These are phyloP conservation scores for Collybia mongolica DNA, from an alignment of 768 basidiomycete genomes.

Conservation along the genomic window DNA sequence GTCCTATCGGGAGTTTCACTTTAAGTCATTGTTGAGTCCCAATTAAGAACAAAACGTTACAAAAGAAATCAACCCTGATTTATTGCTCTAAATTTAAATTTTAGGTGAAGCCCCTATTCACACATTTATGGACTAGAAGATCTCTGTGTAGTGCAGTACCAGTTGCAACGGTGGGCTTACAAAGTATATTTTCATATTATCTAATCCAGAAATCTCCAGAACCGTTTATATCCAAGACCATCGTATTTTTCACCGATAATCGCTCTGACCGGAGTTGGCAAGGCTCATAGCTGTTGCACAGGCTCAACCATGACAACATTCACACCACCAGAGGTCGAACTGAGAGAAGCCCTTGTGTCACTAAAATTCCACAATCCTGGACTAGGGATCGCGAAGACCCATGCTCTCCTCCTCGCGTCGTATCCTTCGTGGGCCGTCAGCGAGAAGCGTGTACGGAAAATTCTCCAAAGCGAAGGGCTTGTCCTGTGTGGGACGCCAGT, in stretches of 20 bases:
- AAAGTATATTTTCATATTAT: too few species aligned
- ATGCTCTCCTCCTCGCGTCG: constrained; percentile 54
- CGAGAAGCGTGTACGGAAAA: constrained; percentile 78
- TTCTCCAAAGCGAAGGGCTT: constrained; percentile 61
- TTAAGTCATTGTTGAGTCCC: too few species aligned
- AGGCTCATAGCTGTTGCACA: neutral
- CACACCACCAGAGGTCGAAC: constrained; percentile 62
- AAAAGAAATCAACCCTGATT: too few species aligned
- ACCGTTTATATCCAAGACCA: too few species aligned
- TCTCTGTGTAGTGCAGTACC: too few species aligned
- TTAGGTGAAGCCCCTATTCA: neutral
- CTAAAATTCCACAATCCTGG: constrained; percentile 59
- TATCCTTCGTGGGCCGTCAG: constrained; percentile 77
- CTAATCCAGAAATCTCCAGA: too few species aligned
- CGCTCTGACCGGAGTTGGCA: too few species aligned
- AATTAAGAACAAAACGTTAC: too few species aligned
- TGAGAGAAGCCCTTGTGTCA: constrained; percentile 50
- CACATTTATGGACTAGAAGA: too few species aligned
- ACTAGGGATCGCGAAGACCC: constrained; percentile 72
- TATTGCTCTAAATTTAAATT: neutral
- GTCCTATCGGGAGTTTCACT: too few species aligned
- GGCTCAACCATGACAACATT: constrained; percentile 15
- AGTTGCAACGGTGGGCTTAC: too few species aligned
- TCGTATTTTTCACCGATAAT: too few species aligned
- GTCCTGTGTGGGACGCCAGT: constrained; percentile 24